Evolutionary conservation across 2,329 filamentous ascomycete genomes (phyloP), one percentile per base, ranked within the genome.

Genomic region (Apiospora aurea): DNA sequence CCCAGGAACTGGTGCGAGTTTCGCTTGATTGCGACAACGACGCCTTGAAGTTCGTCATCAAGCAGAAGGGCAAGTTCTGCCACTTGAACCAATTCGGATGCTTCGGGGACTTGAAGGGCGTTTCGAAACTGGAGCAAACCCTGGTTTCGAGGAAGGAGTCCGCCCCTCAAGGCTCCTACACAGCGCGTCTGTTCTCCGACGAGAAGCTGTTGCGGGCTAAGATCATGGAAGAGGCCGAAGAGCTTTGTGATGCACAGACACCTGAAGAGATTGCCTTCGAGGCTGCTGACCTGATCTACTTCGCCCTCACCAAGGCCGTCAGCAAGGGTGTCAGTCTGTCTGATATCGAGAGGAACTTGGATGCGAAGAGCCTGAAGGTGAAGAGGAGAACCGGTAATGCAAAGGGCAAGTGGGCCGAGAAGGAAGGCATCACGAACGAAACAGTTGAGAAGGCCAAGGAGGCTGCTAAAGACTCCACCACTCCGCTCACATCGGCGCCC

Each of bases 181-280:
- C 96, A 5, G 94, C 95, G 24, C 89, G 96, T 46, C 86, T 99
- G 1, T 99, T 98, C 86, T 95, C 92, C 24, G 96, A 99, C 75
- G 90, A 94, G 77, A 95, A 97, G 81, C 88, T 99, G 71, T 84
- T 98, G 70, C 89, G 94, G 61, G 96, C 96, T 3, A 99, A 99
- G 87, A 98, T 99, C 71, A 97, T 98, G 91, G 96, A 99, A 82
- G 96, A 99, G 82, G 96, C 96, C 0, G 94, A 97, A 79, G 96
- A 99, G 84, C 88, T 99, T 57, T 98, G 96, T 79, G 91, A 96
- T 75, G 96, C 96, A 21, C 91, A 91, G 75, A 92, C 91, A 0
- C 93, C 93, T 73, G 88, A 95, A 74, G 93, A 98, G 18, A 89
- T 97, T 74, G 94, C 96, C 2, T 97, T 97, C 75, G 96, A 99